A percentile compares a stretch with the other conserved stretches of the same genome.
Conservation (phyloP, 495 filamentous ascomycete species). For the Clavariopsis aquatica region DNA sequence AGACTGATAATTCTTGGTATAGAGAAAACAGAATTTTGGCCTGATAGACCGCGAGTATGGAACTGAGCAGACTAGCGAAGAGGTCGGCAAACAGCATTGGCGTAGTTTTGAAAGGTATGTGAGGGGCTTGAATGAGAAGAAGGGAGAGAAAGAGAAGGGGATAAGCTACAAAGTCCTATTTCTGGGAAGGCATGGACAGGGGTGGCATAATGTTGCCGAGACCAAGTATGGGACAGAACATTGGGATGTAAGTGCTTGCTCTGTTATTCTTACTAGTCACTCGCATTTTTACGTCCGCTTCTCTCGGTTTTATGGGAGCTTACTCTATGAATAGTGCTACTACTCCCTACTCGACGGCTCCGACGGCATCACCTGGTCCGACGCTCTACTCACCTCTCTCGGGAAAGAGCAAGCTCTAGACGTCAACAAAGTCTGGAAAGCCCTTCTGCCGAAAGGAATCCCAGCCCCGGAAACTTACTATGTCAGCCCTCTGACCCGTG, state of each 20-base stretch:
- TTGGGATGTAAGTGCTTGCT: constrained; percentile 42
- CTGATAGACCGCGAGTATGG: constrained; percentile 40
- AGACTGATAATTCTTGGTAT: neutral
- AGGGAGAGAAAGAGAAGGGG: constrained; percentile 3
- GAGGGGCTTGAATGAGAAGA: constrained; percentile 25
- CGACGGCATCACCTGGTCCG: constrained; percentile 39
- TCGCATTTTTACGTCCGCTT: neutral
- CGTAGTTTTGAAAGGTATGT: constrained; percentile 39
- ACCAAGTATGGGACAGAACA: constrained; percentile 42
- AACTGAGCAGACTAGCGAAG: constrained; percentile 27
- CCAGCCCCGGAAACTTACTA: constrained; percentile 41
- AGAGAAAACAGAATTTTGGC: constrained; percentile 40
- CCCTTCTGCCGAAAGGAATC: constrained; percentile 35
- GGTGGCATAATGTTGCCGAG: constrained; percentile 46
- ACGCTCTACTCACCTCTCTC: constrained; percentile 40
- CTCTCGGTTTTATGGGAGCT: neutral
- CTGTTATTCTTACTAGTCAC: neutral
- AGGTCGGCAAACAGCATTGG: no score
- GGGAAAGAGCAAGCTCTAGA: constrained; percentile 40
- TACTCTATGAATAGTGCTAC: constrained; percentile 28
- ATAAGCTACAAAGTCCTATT: constrained; percentile 42
- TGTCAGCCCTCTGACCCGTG: constrained; percentile 40
- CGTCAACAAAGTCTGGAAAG: constrained; percentile 32
- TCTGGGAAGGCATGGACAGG: constrained; percentile 46
- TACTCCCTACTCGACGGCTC: constrained; percentile 45